Evolutionary conservation across 1,284 basidiomycete genomes (phyloP), one percentile per base, ranked within the genome.

Genomic region (Cutaneotrichosporon curvatum): DNA sequence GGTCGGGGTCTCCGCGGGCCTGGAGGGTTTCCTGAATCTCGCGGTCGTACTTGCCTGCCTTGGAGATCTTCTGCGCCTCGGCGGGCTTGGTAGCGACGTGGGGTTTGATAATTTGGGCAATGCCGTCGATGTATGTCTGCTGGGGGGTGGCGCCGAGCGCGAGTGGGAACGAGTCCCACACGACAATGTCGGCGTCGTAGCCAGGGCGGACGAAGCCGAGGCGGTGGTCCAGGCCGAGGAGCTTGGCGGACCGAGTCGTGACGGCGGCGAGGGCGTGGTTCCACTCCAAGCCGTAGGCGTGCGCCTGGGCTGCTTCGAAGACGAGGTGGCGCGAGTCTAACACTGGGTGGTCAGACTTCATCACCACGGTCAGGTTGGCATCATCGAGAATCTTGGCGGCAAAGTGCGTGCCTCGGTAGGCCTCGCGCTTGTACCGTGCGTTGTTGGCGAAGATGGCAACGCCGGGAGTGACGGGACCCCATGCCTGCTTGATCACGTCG

Each of bases 81-180:
- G 54, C 50, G 3, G 67, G 67, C 51, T 73, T 71, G 39, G 55
- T 34, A n/a, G 63, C 40, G 4, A 63, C 55, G 32, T 60, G 56
- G 1, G 71, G 63, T 3, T 57, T 43, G 43, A 69, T 56, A 40
- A 71, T 61, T 55, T 79, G 76, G 0, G 71, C 55, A 32, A 76
- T 74, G 19, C 77, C 77, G 71, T 79, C 60, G 79, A 89, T 59
- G 78, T 85, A 59, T 74, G 76, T 76, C 52, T 77, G 74, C 21
- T 71, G 67, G 1, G 77, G 78, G 1, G 76, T 77, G 0, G 77
- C 75, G n/a, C 75, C 75, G 3, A 90, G 74, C 0, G 81, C 73
- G 22, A 92, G 76, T 0, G 88, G 88, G 68, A 89, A 87, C 19
- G 80, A 83, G 57, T 91, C 86, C 88, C 89, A 92, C 4, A 92